A percentile compares a stretch with the other conserved stretches of the same genome.
phyloP scores from a whole-genome alignment of 1,139 yeast species.

The Candida labiduridarum region DNA sequence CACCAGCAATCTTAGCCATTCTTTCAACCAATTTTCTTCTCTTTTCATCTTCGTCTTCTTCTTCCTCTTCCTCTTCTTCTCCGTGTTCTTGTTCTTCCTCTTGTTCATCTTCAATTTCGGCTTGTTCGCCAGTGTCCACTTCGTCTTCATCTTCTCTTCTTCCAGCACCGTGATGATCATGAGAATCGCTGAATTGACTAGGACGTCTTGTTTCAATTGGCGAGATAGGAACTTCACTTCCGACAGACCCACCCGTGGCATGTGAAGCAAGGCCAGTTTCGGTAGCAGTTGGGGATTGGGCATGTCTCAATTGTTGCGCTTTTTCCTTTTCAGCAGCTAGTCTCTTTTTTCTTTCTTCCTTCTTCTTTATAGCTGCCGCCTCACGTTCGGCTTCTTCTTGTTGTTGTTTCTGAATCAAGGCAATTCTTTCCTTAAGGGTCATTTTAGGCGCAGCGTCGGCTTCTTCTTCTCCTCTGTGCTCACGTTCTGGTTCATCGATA shows the following conservation, averaged over 20 bases:
- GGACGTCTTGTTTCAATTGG: slow-evolving; percentile 2
- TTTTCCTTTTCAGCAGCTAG: slow-evolving; percentile 25
- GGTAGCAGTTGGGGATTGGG: slow-evolving; percentile 13
- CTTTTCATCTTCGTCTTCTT: slow-evolving; percentile 78
- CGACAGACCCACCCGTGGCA: slow-evolving; percentile 6
- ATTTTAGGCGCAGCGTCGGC: slow-evolving; percentile 66
- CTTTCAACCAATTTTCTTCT: slow-evolving; percentile 83
- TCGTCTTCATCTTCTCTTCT: slow-evolving; percentile 11
- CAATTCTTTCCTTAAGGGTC: slow-evolving; percentile 85
- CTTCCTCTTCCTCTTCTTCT: slow-evolving; percentile 30
- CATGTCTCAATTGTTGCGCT: slow-evolving; percentile 15
- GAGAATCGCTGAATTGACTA: not conserved
- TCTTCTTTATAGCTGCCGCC: slow-evolving; percentile 60
- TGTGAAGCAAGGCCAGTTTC: slow-evolving; percentile 8
- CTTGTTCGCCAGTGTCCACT: slow-evolving; percentile 8
- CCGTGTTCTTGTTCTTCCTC: slow-evolving; percentile 20
- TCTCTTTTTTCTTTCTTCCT: slow-evolving; percentile 56
- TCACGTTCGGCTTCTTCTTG: slow-evolving; percentile 78
- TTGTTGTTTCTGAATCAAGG: slow-evolving; percentile 78
- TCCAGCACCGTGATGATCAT: slow-evolving; percentile 12
- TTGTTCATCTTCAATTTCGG: slow-evolving; percentile 16
- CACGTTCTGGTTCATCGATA: slow-evolving; percentile 18
- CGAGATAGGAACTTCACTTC: not conserved
- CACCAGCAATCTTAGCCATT: slow-evolving; percentile 94
- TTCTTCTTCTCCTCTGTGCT: slow-evolving; percentile 36